Base-by-base conservation (phyloP, 805 yeast species). In the Alloascoidea africana region DNA sequence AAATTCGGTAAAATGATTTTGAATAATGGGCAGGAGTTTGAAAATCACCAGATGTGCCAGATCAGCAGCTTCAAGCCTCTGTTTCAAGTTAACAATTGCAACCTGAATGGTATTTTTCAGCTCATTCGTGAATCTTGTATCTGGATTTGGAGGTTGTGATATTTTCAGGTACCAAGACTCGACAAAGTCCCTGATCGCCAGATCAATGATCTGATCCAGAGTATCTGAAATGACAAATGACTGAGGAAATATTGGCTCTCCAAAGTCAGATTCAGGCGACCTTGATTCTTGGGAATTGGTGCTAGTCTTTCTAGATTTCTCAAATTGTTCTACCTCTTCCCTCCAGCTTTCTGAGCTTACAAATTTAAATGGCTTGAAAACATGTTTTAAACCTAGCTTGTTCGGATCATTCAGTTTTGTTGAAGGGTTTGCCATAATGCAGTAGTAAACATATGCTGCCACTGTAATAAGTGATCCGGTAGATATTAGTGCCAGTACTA, bases 21-120 rank as follows among this genome's bases (percentile, higher is more conserved):
- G 76, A 1, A 84, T 4, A 1, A 77, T 46, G 0, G 96, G 95
- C 4, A 82, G 39, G 0, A 82, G 27, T 34, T 65, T 65, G 18
- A 72, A 56, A 1, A 83, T 75, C 2, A 80, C 42, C 18, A 84
- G 49, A 33, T 65, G 65, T 1, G 85, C 63, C 15, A 70, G 55
- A 47, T 83, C 84, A 1, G 74, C 40, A 0, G 50, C 46, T 0
- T 42, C 48, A 1, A 76, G 40, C 18, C 78, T 54, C 3, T 44
- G 41, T 17, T 65, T 64, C 4, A 85, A 37, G 14, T 55, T 55
- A 5, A 43, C 46, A 1, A 73, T 49, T 0, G 68, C 66, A 2
- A 43, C 36, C 5, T 65, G 56, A 18, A 79, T 53, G 38, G 71
- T 68, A 2, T 48, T 36, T 33, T 60, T 62, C 4, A 78, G 55